Base-by-base conservation (phyloP, 2,329 filamentous ascomycete species). In the Plectosphaerella cucumerina region DNA sequence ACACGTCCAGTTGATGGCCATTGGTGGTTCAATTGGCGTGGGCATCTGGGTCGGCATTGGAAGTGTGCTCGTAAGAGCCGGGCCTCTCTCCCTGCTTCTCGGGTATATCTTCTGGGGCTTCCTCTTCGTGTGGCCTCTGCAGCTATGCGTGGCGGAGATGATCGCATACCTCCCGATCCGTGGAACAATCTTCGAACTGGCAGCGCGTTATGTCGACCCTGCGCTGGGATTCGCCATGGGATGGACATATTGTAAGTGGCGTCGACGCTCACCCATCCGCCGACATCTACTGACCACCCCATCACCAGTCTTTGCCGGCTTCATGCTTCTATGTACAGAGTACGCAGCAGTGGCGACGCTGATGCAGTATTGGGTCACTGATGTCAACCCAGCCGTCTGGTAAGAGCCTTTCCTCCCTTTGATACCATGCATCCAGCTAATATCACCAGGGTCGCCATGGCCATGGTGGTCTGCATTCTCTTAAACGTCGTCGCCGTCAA, bases 221-320 rank as follows among this genome's bases (percentile, higher is more conserved):
- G 76, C 76, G 14, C 65, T 85, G 34, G 81, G 80, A 12, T 83
- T 83, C 55, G 75, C 75, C 47, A 71, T 77, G 61, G 75, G 72
- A 11, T 77, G 73, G 72, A 77, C 73, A n/a, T 56, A 56, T 20
- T 56, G 26, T 31, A 5, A 26, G 23, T 26, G 9, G 9, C 23
- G 23, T 9, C 23, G 23, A 26, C 5, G 5, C 9, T 26, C 9
- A 9, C 9, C 9, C 23, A n/a, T 26, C 23, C 23, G 23, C 9
- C 23, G 23, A 26, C 23, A 5, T 9, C 9, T 76, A 76, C 53
- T 76, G 26, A 31, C 26, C n/a, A n/a, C n/a, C n/a, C 9, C 12
- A 8, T 31, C 26, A 3, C 26, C 9, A 26, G 26, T 75, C 60
- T 75, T 73, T 56, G 70, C 71, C 2, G 70, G 72, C 26, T 62